phyloP scores from a whole-genome alignment of 495 filamentous ascomycete genomes.

The Neurospora sp. region DNA sequence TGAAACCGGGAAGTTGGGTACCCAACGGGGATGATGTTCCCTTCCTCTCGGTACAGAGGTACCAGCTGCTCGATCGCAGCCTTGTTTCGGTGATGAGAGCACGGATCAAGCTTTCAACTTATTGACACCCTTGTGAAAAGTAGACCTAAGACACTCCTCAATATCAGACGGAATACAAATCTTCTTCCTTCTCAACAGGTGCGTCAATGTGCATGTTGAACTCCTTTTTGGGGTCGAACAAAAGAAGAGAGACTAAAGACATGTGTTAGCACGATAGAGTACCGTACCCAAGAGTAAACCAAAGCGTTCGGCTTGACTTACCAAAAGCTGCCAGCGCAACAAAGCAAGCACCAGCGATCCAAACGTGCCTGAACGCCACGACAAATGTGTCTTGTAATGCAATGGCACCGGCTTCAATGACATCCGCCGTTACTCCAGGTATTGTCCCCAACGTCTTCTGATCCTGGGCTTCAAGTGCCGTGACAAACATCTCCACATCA shows the following conservation, averaged over 20 bases:
- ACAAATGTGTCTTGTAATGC: conserved; percentile 16
- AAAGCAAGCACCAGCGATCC: conserved; percentile 20
- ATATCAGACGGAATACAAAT: conserved; percentile 7
- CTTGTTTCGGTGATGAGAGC: neutral
- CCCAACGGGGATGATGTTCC: neutral
- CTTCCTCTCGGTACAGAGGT: neutral
- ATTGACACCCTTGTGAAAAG: too few species aligned
- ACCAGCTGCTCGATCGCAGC: neutral
- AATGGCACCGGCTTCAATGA: conserved; percentile 10
- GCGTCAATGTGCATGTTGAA: conserved; percentile 18
- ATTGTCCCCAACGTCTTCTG: conserved; percentile 5
- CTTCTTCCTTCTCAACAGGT: conserved; percentile 16
- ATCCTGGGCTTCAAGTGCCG: conserved; percentile 9
- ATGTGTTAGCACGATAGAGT: neutral
- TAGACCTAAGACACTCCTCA: neutral
- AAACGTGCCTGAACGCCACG: conserved; percentile 19
- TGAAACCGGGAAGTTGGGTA: neutral
- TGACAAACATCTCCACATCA: conserved; percentile 12
- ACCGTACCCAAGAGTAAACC: neutral
- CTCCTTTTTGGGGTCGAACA: conserved; percentile 11
- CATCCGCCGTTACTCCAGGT: conserved; percentile 10
- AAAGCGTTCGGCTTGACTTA: conserved; percentile 2
- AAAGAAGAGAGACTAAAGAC: conserved; percentile 2
- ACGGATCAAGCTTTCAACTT: neutral
- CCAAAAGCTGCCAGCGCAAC: conserved; percentile 13